phyloP scores from a whole-genome alignment of 345 rosid species.

The Punica granatum region DNA sequence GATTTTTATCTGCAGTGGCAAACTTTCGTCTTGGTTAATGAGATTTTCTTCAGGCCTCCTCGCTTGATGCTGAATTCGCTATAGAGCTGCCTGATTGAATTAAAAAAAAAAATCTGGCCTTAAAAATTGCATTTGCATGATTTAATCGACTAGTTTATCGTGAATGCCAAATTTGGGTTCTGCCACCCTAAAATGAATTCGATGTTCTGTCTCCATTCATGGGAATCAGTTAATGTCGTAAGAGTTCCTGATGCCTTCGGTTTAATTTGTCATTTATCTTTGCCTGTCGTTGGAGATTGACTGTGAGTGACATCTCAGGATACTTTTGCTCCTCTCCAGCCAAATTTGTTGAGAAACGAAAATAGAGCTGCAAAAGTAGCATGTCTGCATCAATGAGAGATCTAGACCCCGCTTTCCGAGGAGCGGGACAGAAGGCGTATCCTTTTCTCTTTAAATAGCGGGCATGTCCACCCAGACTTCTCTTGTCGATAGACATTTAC shows the following conservation, averaged over 20 bases:
- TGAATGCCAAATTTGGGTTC: background rate
- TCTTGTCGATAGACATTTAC: background rate
- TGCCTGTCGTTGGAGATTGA: background rate
- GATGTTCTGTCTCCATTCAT: background rate
- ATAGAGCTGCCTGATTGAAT: too few species aligned
- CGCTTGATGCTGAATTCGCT: background rate
- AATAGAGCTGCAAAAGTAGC: slow-evolving; percentile 4
- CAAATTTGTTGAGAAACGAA: background rate
- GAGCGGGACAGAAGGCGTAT: slow-evolving; percentile 41
- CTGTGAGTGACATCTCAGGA: background rate
- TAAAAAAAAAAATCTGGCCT: too few species aligned
- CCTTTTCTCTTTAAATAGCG: slow-evolving; percentile 13
- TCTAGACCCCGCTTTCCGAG: slow-evolving; percentile 35
- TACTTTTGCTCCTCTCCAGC: background rate
- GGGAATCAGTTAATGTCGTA: background rate
- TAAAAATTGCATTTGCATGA: too few species aligned
- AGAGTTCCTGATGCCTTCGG: background rate
- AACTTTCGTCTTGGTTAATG: background rate
- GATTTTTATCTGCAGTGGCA: background rate
- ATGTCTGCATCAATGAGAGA: slow-evolving; percentile 35
- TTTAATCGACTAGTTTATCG: background rate
- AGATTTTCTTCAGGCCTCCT: background rate
- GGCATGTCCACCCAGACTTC: background rate
- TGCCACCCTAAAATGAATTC: background rate
- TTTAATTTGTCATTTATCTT: background rate